Percentiles rank a stretch among this genome's conserved stretches.
phyloP scores from a whole-genome alignment of 129 eudicot species.

The Saposhnikovia divaricata region DNA sequence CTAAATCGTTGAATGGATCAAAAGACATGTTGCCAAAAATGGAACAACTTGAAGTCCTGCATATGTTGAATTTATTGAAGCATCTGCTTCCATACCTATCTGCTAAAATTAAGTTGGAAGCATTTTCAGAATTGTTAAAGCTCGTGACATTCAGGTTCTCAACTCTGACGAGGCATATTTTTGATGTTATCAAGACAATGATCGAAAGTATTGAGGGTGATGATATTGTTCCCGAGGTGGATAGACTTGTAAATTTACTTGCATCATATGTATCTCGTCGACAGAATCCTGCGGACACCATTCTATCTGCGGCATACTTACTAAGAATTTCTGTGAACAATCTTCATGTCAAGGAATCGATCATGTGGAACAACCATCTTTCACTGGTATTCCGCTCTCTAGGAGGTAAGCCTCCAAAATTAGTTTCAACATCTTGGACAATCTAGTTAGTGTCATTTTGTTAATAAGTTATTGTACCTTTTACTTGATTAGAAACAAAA shows the following conservation, averaged over 20 bases:
- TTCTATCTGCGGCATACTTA: constrained; percentile 56
- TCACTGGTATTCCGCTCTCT: constrained; percentile 45
- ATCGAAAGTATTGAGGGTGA: constrained; percentile 39
- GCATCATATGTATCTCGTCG: constrained; percentile 46
- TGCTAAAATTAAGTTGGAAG: constrained; percentile 31
- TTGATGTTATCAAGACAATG: constrained; percentile 49
- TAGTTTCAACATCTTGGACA: not conserved
- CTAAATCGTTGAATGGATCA: constrained; percentile 31
- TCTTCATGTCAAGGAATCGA: constrained; percentile 40
- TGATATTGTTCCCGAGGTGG: constrained; percentile 33
- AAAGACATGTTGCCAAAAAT: constrained; percentile 35
- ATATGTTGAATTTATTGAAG: constrained; percentile 60
- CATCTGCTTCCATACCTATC: constrained; percentile 58
- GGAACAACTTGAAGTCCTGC: constrained; percentile 65
- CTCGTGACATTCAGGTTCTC: constrained; percentile 42
- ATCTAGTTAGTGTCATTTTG: not conserved
- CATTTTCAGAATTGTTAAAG: constrained; percentile 38
- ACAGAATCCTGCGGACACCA: constrained; percentile 56
- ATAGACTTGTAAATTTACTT: constrained; percentile 43
- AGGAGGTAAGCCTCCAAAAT: constrained; percentile 42
- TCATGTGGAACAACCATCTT: constrained; percentile 41
- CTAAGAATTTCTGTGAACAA: constrained; percentile 43
- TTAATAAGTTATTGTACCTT: not conserved
- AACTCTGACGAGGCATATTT: constrained; percentile 53
- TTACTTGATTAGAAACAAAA: no score